Conservation (phyloP, 2,329 filamentous ascomycete genomes). For the Talaromyces pinophilus region DNA sequence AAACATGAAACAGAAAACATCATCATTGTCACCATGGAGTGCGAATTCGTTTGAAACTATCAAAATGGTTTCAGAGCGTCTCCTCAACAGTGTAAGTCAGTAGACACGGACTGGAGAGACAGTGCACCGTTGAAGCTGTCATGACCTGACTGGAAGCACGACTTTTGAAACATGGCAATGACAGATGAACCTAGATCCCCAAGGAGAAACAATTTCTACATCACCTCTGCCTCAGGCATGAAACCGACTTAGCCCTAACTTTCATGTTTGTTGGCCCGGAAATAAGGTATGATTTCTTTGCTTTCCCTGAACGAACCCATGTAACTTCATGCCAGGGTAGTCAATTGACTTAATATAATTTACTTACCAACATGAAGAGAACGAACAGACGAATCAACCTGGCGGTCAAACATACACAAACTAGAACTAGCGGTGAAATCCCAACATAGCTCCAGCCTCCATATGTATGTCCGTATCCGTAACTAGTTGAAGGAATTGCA, state of each 20-base stretch:
- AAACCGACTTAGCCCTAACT: not conserved
- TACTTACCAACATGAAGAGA: not conserved
- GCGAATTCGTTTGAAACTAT: not conserved
- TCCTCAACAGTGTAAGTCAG: not conserved
- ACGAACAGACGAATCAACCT: not conserved
- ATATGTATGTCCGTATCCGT: not conserved
- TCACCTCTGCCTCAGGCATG: not conserved
- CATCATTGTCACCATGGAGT: not conserved
- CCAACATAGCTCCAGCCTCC: not conserved
- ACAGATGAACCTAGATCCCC: not conserved
- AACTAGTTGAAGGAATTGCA: not conserved
- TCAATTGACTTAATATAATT: not conserved
- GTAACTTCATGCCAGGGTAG: not conserved
- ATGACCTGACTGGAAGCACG: not conserved
- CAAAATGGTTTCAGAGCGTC: not conserved
- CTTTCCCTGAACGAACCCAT: not conserved
- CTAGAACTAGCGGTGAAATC: constrained; percentile 1
- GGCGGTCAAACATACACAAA: not conserved
- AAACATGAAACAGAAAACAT: not conserved
- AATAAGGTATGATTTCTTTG: not conserved
- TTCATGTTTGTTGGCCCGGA: not conserved
- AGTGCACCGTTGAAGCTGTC: not conserved
- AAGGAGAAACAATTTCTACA: not conserved
- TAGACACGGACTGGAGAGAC: not conserved
- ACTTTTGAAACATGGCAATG: not conserved